These are phyloP conservation scores for Beauveria caledonica DNA, from an alignment of 2,329 filamentous ascomycete species.

Conservation along the genomic window DNA sequence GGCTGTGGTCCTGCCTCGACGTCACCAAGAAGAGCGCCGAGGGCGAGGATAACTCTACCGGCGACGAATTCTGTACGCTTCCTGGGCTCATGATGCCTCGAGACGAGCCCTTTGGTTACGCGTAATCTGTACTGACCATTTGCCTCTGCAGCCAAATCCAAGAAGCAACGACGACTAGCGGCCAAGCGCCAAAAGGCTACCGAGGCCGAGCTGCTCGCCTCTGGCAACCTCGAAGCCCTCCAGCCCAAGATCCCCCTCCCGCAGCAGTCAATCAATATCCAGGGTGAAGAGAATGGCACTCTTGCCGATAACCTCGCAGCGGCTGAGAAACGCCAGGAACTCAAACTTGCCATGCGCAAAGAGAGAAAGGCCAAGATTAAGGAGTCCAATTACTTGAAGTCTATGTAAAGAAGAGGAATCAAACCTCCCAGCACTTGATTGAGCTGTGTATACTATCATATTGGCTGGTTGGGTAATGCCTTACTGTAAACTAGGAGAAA, in stretches of 20 bases:
- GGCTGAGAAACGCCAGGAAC: slow-evolving; percentile 46
- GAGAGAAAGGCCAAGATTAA: slow-evolving; percentile 72
- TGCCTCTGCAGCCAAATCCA: slow-evolving; percentile 61
- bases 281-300: slow-evolving; percentile 36
- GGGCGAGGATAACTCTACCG: slow-evolving; percentile 46
- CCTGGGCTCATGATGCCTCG: not conserved
- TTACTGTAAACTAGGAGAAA: slow-evolving; percentile 10
- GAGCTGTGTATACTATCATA: slow-evolving; percentile 21
- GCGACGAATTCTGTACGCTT: slow-evolving; percentile 71
- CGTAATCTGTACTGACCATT: slow-evolving; percentile 3
- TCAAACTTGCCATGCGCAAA: slow-evolving; percentile 64
- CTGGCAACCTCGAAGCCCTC: slow-evolving; percentile 58
- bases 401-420: slow-evolving; percentile 45
- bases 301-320: slow-evolving; percentile 39
- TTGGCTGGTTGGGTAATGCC: slow-evolving; percentile 3
- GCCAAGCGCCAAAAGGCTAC: slow-evolving; percentile 52
- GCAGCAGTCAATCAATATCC: slow-evolving; percentile 70
- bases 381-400: slow-evolving; percentile 78
- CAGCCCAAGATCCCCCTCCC: slow-evolving; percentile 65
- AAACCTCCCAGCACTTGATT: not conserved
- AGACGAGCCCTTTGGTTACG: not conserved
- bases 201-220: slow-evolving; percentile 52
- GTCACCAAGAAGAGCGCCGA: slow-evolving; percentile 46
- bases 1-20: slow-evolving; percentile 69
- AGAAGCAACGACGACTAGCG: slow-evolving; percentile 67